These are phyloP conservation scores for Tetradesmus obliquus DNA, from an alignment of 139 green algal species.

Conservation along the genomic window DNA sequence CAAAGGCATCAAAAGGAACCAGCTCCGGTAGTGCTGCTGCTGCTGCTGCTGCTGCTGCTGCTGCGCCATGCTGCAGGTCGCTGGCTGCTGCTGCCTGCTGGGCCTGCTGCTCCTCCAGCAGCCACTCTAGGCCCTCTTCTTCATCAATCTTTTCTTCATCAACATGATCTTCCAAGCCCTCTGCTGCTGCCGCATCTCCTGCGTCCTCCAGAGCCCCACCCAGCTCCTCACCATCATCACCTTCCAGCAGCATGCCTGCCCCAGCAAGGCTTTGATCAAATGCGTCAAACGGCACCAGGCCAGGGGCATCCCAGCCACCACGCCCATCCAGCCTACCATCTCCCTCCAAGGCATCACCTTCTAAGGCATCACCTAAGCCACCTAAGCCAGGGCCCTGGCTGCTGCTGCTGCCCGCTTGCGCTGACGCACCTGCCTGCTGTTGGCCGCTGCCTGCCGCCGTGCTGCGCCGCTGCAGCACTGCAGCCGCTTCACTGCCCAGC, in stretches of 20 bases:
- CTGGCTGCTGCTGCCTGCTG: background rate
- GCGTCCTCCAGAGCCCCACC: constrained; percentile 31
- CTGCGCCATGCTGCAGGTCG: background rate
- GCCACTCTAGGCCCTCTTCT: background rate
- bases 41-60: background rate
- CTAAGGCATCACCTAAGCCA: background rate
- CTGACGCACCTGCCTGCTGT: background rate
- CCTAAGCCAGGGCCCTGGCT: background rate
- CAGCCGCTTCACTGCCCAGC: background rate
- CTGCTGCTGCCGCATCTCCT: background rate
- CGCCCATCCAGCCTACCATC: background rate
- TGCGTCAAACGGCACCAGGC: constrained; percentile 57
- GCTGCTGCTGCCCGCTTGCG: background rate
- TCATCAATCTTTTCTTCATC: background rate
- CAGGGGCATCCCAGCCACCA: background rate
- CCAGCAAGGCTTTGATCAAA: constrained; percentile 45
- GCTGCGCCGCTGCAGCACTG: background rate
- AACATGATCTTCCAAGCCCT: background rate
- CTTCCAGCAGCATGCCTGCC: constrained; percentile 42
- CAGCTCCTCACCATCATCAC: constrained; percentile 25
- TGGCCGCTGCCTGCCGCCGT: background rate
- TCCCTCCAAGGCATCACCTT: background rate
- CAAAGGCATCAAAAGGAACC: constrained; percentile 59
- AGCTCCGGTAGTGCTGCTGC: constrained; percentile 35
- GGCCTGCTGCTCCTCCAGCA: background rate